Base-by-base conservation (phyloP, 805 yeast species). In the Yamadazyma sp. region DNA sequence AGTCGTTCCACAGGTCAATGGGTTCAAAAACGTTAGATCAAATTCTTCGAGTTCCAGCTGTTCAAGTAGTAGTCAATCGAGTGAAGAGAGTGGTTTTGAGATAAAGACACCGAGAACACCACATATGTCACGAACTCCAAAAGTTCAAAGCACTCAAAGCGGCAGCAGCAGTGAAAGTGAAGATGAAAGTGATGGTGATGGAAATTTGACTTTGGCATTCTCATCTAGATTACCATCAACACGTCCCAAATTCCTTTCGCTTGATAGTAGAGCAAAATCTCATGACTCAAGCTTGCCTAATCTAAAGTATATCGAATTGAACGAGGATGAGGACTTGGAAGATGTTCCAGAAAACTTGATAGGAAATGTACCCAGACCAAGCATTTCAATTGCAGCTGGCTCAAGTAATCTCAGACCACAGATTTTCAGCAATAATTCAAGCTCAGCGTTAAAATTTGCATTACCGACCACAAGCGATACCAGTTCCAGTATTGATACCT, bases 151-250 rank as follows among this genome's bases (percentile, higher is more conserved):
- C 5, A 35, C 31, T 17, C 14, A 22, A 21, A 38, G 42, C 26
- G 21, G 28, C 7, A 31, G 37, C 7, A 40, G 36, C 21, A 36
- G 38, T 20, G 48, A 43, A 7, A 44, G 35, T n/a, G 51, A 40
- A 27, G 52, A 58, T 29, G 70, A 60, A 5, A 60, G 60, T 21
- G 73, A 65, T 13, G 63, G 53, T 22, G 74, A 65, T 31, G 73
- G 65, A 1, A 66, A 70, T 41, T 50, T 71, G 37, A 70, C 75
- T 1, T 53, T 72, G 25, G 70, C 69, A 18, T 68, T 72, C 42
- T 48, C 67, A 2, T 65, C 73, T 3, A 66, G 67, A 42, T 55
- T 66, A 7, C 55, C 58, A 0, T 64, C 62, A 1, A 40, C 58
- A 5, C 48, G 64, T 18, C 71, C 73, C 1, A 58, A 58, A 14